Base-by-base conservation (phyloP, 2,329 filamentous ascomycete species). In the Hymenoscyphus fructigenus region DNA sequence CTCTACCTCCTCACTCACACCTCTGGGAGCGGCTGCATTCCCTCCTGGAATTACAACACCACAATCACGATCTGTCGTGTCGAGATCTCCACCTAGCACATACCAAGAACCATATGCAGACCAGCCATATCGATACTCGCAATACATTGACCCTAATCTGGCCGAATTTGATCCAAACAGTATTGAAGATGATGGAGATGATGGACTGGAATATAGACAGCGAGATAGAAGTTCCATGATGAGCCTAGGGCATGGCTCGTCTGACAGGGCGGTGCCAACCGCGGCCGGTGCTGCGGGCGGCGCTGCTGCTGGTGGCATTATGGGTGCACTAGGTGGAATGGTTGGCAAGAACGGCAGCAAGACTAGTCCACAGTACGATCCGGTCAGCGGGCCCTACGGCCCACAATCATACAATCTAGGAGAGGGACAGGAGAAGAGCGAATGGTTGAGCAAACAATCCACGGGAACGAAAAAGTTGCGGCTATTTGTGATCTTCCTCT, bases 121-220 rank as follows among this genome's bases (percentile, higher is more conserved):
- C 60, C 66, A 65, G 53, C 69, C 66, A 28, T 68, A 68, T 57
- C 70, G 74, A 61, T 73, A 74, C 34, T 75, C 74, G 12, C 66
- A 71, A 41, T 73, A 71, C 56, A 23, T 76, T 26, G 73, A 75
- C 59, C 71, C 74, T 1, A 70, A 58, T 26, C 32, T 76, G 38
- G 67, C 60, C 3, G 70, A 72, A 15, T 73, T 75, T 55, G 74
- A 97, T 75, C 92, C 93, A 2, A 87, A 91, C 72, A 88, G 89
- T 15, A 93, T 97, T 68, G 85, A 85, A 26, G 93, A 97, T 75
- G 93, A 97, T 74, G 92, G 91, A 32, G 93, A 97, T 73, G 93
- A 96, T 75, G 92, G 90, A 1, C 83, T 95, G 60, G 82, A 85
- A 4, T 88, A 85, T 70, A 79, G 76, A 60, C 78, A 76, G 58